Base-by-base conservation (phyloP, 1,284 basidiomycete genomes). In the Microbotryum saponariae region DNA sequence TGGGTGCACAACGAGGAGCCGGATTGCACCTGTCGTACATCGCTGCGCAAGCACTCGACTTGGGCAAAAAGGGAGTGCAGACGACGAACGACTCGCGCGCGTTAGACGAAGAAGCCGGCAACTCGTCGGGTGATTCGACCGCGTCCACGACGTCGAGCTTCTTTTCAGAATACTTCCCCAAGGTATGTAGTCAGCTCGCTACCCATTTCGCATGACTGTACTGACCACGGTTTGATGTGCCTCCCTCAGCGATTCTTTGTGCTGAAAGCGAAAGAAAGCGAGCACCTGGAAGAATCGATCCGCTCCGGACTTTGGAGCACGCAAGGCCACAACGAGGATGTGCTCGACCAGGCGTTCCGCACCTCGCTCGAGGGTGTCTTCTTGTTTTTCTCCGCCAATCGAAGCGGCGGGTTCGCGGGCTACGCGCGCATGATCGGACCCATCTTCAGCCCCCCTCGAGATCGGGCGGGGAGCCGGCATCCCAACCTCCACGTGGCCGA, bases 261-360 rank as follows among this genome's bases (percentile, higher is more conserved):
- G 37, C 46, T 66, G 8, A 65, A 65, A 53, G 58, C 61, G 20
- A 58, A 65, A 25, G 50, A 51, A 12, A 55, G 51, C 27, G 48
- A 62, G 29, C 61, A 65, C 52, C 57, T 65, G 4, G 46, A 59
- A 12, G 29, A 58, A 46, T 62, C 61, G 6, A 53, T 65, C 18
- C 54, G 60, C 20, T 59, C 56, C 21, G 53, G 51, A 3, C 42
- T 54, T 16, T 65, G 63, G 63, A 54, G 51, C 12, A 62, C 63
- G 7, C 63, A 65, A 47, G 27, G 58, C 37, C 63, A 65, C 50
- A 65, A 65, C 49, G 63, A 65, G 44, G 54, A 56, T 4, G 45
- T 65, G 2, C 51, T 65, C 16, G 63, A 65, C 51, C 54, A 65
- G 54, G 63, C 63, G 8, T 65, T 52, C 33, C 48, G 63, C n/a